Evolutionary conservation across 2,329 filamentous ascomycete genomes (phyloP).

Genomic region (Colletotrichum graminicola): DNA sequence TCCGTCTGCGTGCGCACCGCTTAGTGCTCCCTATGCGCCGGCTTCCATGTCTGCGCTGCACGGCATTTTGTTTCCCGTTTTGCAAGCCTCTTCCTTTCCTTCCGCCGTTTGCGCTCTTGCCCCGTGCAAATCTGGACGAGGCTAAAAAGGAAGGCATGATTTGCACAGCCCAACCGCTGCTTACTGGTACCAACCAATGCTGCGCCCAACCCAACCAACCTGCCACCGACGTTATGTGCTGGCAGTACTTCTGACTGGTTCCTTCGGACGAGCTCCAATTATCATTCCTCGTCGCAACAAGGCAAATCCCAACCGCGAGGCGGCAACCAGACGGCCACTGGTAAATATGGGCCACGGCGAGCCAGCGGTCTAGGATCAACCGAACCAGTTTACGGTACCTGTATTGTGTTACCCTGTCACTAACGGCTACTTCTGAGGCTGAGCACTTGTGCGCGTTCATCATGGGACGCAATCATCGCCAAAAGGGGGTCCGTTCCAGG

Average conservation of each 20-base stretch:
- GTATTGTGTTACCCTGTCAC: slow-evolving; percentile 19
- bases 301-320: slow-evolving; percentile 28
- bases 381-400: slow-evolving; percentile 29
- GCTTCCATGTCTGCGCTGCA: slow-evolving; percentile 31
- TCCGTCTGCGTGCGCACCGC: slow-evolving; percentile 31
- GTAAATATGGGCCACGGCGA: slow-evolving; percentile 5
- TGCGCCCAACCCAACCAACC: background rate
- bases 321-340: slow-evolving; percentile 8
- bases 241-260: slow-evolving; percentile 26
- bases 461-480: slow-evolving; percentile 33
- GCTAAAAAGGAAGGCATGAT: slow-evolving; percentile 5
- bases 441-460: slow-evolving; percentile 34
- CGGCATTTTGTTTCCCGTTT: background rate
- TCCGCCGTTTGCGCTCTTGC: slow-evolving; percentile 5
- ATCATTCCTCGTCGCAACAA: slow-evolving; percentile 28
- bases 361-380: slow-evolving; percentile 22
- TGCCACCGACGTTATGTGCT: slow-evolving; percentile 16
- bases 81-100: slow-evolving; percentile 21
- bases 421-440: slow-evolving; percentile 30
- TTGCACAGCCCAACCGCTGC: slow-evolving; percentile 33
- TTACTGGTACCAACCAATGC: slow-evolving; percentile 22
- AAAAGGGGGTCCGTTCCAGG: slow-evolving; percentile 33
- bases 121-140: background rate
- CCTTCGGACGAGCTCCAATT: slow-evolving; percentile 20
- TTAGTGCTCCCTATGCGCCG: slow-evolving; percentile 16